phyloP scores from a whole-genome alignment of 345 rosid genomes.

The Eucalyptus cloeziana region DNA sequence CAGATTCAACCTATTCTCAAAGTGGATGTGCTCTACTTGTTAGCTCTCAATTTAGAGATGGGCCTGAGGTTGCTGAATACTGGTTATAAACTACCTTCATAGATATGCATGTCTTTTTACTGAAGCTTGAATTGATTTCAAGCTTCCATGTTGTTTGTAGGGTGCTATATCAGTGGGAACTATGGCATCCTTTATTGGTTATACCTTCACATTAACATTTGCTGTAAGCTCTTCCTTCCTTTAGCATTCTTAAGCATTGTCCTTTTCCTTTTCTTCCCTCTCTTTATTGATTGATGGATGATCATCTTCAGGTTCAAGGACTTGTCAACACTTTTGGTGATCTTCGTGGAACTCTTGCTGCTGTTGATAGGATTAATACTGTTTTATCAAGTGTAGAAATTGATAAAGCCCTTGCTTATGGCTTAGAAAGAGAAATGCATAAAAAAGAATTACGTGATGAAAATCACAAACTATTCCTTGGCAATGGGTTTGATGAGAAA shows the following conservation, averaged over 20 bases:
- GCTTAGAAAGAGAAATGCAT: constrained; percentile 77
- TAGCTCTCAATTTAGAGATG: not conserved
- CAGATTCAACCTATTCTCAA: not conserved
- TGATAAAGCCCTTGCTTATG: constrained; percentile 87
- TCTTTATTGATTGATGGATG: not conserved
- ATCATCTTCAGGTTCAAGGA: constrained; percentile 72
- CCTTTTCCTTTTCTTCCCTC: not conserved
- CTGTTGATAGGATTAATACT: constrained; percentile 83
- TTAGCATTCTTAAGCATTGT: not conserved
- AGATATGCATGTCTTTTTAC: not conserved
- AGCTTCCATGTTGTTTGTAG: constrained; percentile 23
- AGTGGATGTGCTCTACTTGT: not conserved
- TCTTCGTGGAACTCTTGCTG: constrained; percentile 84
- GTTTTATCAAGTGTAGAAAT: constrained; percentile 62
- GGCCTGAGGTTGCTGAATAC: not conserved
- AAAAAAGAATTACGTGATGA: constrained; percentile 38
- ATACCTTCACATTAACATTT: constrained; percentile 89
- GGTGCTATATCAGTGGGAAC: constrained; percentile 89
- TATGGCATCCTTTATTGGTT: constrained; percentile 90
- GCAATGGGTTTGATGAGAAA: constrained; percentile 34
- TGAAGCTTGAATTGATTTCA: not conserved
- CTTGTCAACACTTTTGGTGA: constrained; percentile 93
- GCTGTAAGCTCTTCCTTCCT: constrained; percentile 46
- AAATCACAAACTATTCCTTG: constrained; percentile 39
- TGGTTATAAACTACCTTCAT: not conserved